These are phyloP conservation scores for Sporopachydermia cereana DNA, from an alignment of 1,139 yeast genomes.

Conservation along the genomic window DNA sequence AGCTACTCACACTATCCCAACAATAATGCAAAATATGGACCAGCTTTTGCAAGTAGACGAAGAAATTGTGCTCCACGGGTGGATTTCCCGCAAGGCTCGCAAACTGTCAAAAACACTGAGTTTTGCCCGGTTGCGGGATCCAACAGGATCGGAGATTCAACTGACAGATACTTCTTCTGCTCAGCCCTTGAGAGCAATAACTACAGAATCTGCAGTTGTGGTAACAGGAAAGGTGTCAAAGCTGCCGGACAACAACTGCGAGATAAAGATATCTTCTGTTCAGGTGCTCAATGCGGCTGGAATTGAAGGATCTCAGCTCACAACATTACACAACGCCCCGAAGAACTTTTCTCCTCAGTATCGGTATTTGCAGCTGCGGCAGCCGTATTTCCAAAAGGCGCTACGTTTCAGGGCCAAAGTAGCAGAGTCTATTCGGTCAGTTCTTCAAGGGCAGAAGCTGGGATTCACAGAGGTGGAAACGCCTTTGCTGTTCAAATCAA, in stretches of 20 bases:
- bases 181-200: conserved; percentile 33
- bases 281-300: conserved; percentile 57
- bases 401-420: conserved; percentile 51
- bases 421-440: conserved; percentile 41
- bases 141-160: conserved; percentile 56
- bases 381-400: conserved; percentile 45
- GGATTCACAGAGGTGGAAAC: conserved; percentile 81
- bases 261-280: conserved; percentile 40
- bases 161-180: conserved; percentile 38
- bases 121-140: conserved; percentile 69
- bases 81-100: conserved; percentile 67
- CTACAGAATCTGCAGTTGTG: conserved; percentile 68
- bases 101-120: conserved; percentile 42
- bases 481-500: conserved; percentile 83
- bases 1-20: conserved; percentile 26
- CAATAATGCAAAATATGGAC: conserved; percentile 16
- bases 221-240: conserved; percentile 43
- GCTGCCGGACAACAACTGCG: conserved; percentile 28
- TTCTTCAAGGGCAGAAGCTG: conserved; percentile 30
- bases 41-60: conserved; percentile 11
- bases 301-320: conserved; percentile 60
- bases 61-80: conserved; percentile 49
- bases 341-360: conserved; percentile 62
- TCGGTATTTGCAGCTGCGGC: conserved; percentile 69
- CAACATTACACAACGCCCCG: conserved; percentile 35